Conservation (phyloP, 2,329 filamentous ascomycete genomes). For the Colletotrichum plurivorum region DNA sequence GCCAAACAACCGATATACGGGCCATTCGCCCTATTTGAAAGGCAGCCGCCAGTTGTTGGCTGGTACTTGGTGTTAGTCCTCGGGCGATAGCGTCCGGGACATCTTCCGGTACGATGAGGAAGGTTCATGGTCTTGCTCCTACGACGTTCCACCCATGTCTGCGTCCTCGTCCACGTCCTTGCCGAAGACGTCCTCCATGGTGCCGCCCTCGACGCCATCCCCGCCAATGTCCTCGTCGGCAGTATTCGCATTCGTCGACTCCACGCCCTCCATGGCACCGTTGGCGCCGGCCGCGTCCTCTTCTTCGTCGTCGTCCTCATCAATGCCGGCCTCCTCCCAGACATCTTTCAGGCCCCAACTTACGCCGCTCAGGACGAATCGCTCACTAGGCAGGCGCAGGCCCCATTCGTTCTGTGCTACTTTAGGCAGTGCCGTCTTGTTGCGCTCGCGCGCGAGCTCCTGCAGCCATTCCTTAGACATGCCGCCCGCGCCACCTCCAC, state of each 20-base stretch:
- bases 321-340: slow-evolving; percentile 64
- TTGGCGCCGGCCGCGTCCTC: slow-evolving; percentile 58
- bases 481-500: slow-evolving; percentile 66
- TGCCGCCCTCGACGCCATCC: slow-evolving; percentile 64
- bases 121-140: background rate
- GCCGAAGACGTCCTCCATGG: slow-evolving; percentile 69
- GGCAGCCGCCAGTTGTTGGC: too few relatives aligned
- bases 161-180: slow-evolving; percentile 71
- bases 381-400: slow-evolving; percentile 75
- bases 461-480: slow-evolving; percentile 82
- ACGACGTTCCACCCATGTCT: slow-evolving; percentile 50
- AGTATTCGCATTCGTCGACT: slow-evolving; percentile 54
- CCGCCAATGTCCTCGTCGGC: slow-evolving; percentile 58
- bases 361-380: slow-evolving; percentile 76
- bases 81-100: too few relatives aligned
- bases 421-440: slow-evolving; percentile 75
- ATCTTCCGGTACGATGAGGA: background rate
- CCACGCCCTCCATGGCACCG: slow-evolving; percentile 66
- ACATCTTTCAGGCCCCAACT: slow-evolving; percentile 75
- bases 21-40: too few relatives aligned
- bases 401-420: slow-evolving; percentile 78
- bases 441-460: slow-evolving; percentile 80
- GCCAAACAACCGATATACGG: too few relatives aligned
- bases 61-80: too few relatives aligned
- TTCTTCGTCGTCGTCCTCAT: slow-evolving; percentile 56